Evolutionary conservation across 768 basidiomycete species (phyloP), one percentile per base, ranked within the genome.

Genomic region (Flagelloscypha sp.): DNA sequence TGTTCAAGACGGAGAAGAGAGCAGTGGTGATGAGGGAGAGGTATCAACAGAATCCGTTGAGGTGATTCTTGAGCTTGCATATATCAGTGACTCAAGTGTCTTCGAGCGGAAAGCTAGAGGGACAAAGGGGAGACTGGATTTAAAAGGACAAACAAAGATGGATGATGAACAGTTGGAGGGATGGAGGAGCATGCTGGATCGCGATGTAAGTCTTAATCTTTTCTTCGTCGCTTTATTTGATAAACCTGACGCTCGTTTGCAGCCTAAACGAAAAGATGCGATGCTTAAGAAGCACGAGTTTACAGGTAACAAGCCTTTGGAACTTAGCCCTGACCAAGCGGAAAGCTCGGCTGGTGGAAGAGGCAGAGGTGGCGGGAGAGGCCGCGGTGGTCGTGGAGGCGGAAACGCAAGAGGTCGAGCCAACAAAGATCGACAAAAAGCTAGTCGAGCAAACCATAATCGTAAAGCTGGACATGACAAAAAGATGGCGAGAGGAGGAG

Each of bases 161-260:
- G 45, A 11, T 1, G 78, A 95, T 48, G 83, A 83, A 46, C 90
- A 94, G 50, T 78, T 95, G 18, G 90, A 95, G 55, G 92, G 90
- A 0, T 95, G 90, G 90, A 72, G 60, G 38, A 78, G 85, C 37
- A 88, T 94, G 82, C 55, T 95, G 39, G 93, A 97, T 38, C 63
- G 82, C 46, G 81, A 93, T 49, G 92, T 94, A 48, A 42, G 84
- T 65, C 2, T 16, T 43, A 37, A 36, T 22, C 6, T 42, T 12
- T 37, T 12, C 10, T 20, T 6, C n/a, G 7, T 29, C 6, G 9
- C 22, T 5, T 8, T 42, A n/a, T 19, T 37, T 29, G 11, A 19
- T 10, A 13, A 38, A 9, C 8, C 27, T 21, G 30, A 18, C 28
- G 21, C 12, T 6, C 19, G 35, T 19, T 33, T 31, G 3, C 49